Conservation (phyloP, 345 rosid species). For the Raphanus raphanistrum region DNA sequence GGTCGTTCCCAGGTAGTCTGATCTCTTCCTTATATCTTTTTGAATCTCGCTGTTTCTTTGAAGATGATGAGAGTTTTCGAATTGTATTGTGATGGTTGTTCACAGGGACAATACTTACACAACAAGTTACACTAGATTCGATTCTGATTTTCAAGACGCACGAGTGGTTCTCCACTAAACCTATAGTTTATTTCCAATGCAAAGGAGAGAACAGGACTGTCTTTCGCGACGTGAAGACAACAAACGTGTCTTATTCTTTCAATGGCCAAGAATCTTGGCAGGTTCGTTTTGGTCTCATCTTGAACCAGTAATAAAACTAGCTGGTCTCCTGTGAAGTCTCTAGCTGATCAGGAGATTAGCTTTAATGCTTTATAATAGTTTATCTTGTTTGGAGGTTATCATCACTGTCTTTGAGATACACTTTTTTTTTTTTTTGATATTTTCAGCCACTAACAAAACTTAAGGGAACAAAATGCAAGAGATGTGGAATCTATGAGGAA, state of each 20-base stretch:
- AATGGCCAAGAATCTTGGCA: conserved; percentile 84
- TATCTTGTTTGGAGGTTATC: not conserved
- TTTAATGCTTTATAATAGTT: not conserved
- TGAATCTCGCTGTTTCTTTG: not conserved
- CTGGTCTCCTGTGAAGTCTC: not conserved
- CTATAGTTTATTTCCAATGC: conserved; percentile 63
- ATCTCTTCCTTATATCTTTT: not conserved
- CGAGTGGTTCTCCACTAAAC: conserved; percentile 50
- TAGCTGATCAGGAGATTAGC: not conserved
- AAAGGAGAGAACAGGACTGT: conserved; percentile 60
- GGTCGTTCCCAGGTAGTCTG: conserved; percentile 34
- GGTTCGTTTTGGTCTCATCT: conserved; percentile 36
- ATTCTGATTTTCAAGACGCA: conserved; percentile 52
- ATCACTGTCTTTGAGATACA: conserved; percentile 1
- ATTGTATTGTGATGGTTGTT: not conserved
- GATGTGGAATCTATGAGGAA: conserved; percentile 87
- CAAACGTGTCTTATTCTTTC: conserved; percentile 45
- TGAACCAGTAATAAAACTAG: not conserved
- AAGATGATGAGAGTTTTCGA: not conserved
- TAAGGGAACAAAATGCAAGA: conserved; percentile 71
- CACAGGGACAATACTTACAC: conserved; percentile 49
- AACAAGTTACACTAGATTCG: conserved; percentile 56
- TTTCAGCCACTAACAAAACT: conserved; percentile 72
- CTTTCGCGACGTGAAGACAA: conserved; percentile 59
- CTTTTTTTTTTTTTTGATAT: conserved; percentile 7